Conservation (phyloP, 805 yeast species). For the Yamadazyma olivae region DNA sequence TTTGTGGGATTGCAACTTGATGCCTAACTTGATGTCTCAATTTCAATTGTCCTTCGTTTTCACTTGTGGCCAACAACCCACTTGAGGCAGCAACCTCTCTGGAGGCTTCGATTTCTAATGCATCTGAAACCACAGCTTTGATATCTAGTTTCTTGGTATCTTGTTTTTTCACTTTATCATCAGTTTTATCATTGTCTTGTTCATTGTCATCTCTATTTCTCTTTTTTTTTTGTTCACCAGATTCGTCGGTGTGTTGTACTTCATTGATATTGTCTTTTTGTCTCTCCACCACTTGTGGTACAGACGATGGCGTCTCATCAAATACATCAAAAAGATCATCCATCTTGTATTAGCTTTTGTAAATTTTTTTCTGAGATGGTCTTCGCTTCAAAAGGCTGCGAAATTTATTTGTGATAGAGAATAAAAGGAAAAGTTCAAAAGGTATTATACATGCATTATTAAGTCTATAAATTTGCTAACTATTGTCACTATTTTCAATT, state of each 20-base stretch:
- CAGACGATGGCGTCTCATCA: constrained; percentile 48
- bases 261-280: constrained; percentile 9
- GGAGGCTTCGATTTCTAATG: constrained; percentile 84
- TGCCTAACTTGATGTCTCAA: constrained; percentile 93
- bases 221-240: constrained; percentile 18
- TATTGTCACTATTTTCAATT: background rate
- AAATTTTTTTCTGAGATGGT: too few relatives aligned
- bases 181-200: constrained; percentile 1
- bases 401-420: too few relatives aligned
- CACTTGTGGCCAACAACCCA: constrained; percentile 46
- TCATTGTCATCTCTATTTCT: constrained; percentile 12
- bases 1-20: constrained; percentile 95
- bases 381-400: too few relatives aligned
- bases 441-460: too few relatives aligned
- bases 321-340: constrained; percentile 64
- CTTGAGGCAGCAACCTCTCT: constrained; percentile 82
- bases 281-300: constrained; percentile 19
- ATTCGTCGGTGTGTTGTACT: background rate
- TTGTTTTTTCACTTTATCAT: constrained; percentile 10
- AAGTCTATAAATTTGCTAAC: too few relatives aligned
- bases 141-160: constrained; percentile 37
- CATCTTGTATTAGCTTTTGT: constrained; percentile 5
- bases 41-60: constrained; percentile 50
- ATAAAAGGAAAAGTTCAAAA: background rate
- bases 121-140: constrained; percentile 78